Base-by-base conservation (phyloP, 495 filamentous ascomycete genomes). In the Hypomontagnella monticulosa region DNA sequence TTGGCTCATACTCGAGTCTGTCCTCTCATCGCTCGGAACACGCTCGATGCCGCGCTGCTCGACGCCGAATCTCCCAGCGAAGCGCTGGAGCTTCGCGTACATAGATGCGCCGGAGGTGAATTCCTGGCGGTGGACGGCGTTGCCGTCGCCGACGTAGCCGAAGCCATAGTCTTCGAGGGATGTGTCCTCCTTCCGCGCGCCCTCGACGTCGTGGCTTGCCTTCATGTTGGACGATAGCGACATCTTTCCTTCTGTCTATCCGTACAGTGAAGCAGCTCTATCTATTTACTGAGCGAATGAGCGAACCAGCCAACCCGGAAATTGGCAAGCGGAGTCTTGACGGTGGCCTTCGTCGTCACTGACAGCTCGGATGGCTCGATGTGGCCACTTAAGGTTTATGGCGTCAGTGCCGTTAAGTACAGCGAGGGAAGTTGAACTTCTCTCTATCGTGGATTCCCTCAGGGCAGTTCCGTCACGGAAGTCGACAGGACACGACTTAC, bases 31-130 rank as follows among this genome's bases (percentile, higher is more conserved):
- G 36, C 85, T 85, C 0, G 91, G 91, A 46, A 94, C 91, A 20
- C 91, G 84, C 78, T 94, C 91, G 50, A 94, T 91, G 47, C 92
- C 92, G 69, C 92, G 82, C 76, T 86, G 87, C 74, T 96, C 91
- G 18, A 96, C 83, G 37, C 88, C 86, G 67, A 89, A 84, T 63
- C 82, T 87, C 4, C 84, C 88, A 0, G 89, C 91, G 14, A 91
- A 65, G 9, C 88, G 85, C 77, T 93, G 89, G 4, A 90, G 61
- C 75, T 84, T 90, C 15, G 89, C 90, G 67, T 86, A 89, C 27
- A 80, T 55, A 18, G 82, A 83, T 56, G 87, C 74, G 54, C 89
- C 89, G 30, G 86, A 80, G 44, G 80, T 79, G 64, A 93, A 88
- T 57, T 78, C 85, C 70, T 89, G 83, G 18, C 84, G 82, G 10